Percentiles rank a stretch among this genome's conserved stretches.
Conservation (phyloP, 768 basidiomycete species). For the Daedalea quercina region DNA sequence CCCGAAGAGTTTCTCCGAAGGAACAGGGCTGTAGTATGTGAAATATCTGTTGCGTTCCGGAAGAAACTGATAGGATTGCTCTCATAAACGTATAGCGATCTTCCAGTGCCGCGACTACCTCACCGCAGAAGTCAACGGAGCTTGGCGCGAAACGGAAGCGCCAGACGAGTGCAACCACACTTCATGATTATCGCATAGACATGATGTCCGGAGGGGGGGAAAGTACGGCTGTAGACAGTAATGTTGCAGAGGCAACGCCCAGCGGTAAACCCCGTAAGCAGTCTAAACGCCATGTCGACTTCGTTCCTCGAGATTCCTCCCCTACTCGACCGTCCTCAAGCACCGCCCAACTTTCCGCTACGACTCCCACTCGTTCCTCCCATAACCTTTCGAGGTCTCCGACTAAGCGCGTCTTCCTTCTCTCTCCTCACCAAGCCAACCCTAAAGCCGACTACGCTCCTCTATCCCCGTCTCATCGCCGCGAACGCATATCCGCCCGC, state of each 20-base stretch:
- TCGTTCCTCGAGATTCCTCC: constrained; percentile 21
- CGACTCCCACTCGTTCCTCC: constrained; percentile 20
- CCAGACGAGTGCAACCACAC: not conserved
- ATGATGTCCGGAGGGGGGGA: not conserved
- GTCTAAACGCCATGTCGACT: constrained; percentile 15
- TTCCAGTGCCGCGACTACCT: constrained; percentile 7
- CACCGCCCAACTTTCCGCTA: not conserved
- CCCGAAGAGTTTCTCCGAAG: constrained; percentile 46
- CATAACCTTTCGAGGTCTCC: constrained; percentile 19
- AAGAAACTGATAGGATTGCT: constrained; percentile 10
- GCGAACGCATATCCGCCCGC: constrained; percentile 17
- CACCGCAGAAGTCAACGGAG: not conserved
- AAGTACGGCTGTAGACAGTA: constrained; percentile 5
- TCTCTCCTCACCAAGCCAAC: constrained; percentile 42
- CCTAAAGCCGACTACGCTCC: constrained; percentile 44
- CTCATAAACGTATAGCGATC: constrained; percentile 6
- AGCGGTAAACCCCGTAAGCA: constrained; percentile 60
- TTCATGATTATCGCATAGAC: not conserved
- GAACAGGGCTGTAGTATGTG: constrained; percentile 11
- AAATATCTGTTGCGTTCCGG: constrained; percentile 12
- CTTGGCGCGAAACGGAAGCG: constrained; percentile 3
- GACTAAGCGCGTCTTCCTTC: constrained; percentile 19
- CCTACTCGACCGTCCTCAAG: not conserved
- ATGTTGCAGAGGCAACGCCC: constrained; percentile 37
- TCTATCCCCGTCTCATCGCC: constrained; percentile 22